phyloP scores from a whole-genome alignment of 2,329 filamentous ascomycete genomes.

The Elsinoe ampelina region DNA sequence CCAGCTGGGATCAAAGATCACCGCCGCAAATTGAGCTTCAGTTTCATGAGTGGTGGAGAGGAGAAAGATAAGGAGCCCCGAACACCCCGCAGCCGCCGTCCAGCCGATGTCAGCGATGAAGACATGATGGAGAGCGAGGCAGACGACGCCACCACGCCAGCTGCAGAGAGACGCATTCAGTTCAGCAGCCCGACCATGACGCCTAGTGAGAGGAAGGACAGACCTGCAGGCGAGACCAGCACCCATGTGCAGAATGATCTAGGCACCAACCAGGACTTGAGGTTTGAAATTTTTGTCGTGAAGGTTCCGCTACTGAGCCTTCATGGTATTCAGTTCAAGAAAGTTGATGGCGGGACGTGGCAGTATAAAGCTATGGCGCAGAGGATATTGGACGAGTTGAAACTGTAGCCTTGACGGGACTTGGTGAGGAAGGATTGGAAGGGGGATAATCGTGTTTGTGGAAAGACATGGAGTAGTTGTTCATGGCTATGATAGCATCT shows the following conservation, averaged over 20 bases:
- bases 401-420: slow-evolving; percentile 45
- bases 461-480: neutral
- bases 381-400: slow-evolving; percentile 79
- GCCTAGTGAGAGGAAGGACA: slow-evolving; percentile 36
- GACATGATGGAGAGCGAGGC: slow-evolving; percentile 60
- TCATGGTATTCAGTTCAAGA: slow-evolving; percentile 97
- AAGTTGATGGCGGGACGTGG: slow-evolving; percentile 90
- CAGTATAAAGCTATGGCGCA: slow-evolving; percentile 98
- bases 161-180: slow-evolving; percentile 12
- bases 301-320: slow-evolving; percentile 89
- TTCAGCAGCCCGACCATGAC: slow-evolving; percentile 9
- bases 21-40: slow-evolving; percentile 74
- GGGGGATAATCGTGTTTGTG: neutral
- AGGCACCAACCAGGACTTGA: slow-evolving; percentile 70
- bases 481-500: neutral
- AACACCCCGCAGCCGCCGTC: slow-evolving; percentile 35
- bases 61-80: slow-evolving; percentile 51
- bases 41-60: slow-evolving; percentile 54
- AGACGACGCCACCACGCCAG: slow-evolving; percentile 22
- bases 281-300: slow-evolving; percentile 95
- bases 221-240: slow-evolving; percentile 71
- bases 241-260: slow-evolving; percentile 88
- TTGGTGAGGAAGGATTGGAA: no score
- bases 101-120: slow-evolving; percentile 61
- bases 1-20: slow-evolving; percentile 47